A percentile compares a stretch with the other conserved stretches of the same genome.
These are phyloP conservation scores for Salix suchowensis DNA, from an alignment of 345 rosid species.

Conservation along the genomic window DNA sequence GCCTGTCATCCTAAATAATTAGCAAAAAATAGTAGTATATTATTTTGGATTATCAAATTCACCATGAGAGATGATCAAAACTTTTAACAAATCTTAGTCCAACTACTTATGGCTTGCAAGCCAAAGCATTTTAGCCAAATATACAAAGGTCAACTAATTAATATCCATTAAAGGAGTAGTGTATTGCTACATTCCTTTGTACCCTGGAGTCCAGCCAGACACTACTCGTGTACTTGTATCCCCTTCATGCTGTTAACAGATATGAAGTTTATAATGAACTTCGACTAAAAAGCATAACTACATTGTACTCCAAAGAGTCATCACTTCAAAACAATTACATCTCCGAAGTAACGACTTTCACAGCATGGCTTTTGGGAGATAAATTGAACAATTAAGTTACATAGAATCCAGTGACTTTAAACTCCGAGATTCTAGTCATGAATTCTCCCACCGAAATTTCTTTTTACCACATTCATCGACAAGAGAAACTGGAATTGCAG, in stretches of 20 bases:
- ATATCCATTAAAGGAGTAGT: neutral
- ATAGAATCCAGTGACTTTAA: neutral
- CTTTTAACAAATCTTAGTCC: constrained; percentile 14
- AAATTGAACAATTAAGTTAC: neutral
- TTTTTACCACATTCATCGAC: neutral
- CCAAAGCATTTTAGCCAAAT: neutral
- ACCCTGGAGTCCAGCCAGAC: constrained; percentile 1
- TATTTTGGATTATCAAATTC: neutral
- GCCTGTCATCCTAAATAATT: constrained; percentile 1
- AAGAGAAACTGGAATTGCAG: constrained; percentile 4
- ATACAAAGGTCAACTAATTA: neutral
- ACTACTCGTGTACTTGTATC: neutral
- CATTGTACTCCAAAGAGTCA: no score
- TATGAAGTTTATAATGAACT: neutral
- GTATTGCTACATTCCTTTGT: neutral
- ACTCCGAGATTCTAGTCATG: neutral
- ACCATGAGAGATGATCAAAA: constrained; percentile 1
- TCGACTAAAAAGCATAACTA: no score
- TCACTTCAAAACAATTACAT: neutral
- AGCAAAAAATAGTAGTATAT: neutral
- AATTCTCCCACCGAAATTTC: neutral
- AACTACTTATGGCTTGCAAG: neutral
- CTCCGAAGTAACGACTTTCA: neutral
- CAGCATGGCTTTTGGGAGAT: neutral
- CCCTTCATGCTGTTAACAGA: neutral